Percentiles rank a stretch among this genome's conserved stretches.
These are phyloP conservation scores for Saturnispora dispora DNA, from an alignment of 805 yeast genomes.

Conservation along the genomic window DNA sequence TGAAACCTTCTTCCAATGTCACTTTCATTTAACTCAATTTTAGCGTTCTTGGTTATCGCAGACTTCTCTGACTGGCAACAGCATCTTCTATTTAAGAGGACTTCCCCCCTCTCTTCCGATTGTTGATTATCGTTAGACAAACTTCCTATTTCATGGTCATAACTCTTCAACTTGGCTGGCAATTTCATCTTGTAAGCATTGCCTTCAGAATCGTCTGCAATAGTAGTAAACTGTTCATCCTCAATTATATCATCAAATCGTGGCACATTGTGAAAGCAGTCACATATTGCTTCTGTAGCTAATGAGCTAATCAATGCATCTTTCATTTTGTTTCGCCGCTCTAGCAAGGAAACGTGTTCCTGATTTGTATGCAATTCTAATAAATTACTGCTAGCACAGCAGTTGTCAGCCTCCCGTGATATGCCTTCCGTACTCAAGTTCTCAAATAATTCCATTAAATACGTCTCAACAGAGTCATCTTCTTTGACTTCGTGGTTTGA, in stretches of 20 bases:
- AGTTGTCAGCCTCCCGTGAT: background rate
- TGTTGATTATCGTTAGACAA: background rate
- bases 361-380: background rate
- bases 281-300: background rate
- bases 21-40: conserved; percentile 11
- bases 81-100: background rate
- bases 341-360: background rate
- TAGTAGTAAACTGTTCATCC: background rate
- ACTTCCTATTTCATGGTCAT: background rate
- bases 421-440: background rate
- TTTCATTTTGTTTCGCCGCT: background rate
- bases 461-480: background rate
- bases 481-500: background rate
- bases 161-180: no score
- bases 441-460: background rate
- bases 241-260: background rate
- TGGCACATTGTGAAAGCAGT: background rate
- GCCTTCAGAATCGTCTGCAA: background rate
- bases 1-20: conserved; percentile 5
- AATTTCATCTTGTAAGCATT: background rate
- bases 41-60: background rate
- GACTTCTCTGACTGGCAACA: background rate
- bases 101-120: background rate
- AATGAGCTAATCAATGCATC: background rate
- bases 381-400: background rate